These are phyloP conservation scores for Heracleum sosnowskyi DNA, from an alignment of 129 eudicot species.

Conservation along the genomic window DNA sequence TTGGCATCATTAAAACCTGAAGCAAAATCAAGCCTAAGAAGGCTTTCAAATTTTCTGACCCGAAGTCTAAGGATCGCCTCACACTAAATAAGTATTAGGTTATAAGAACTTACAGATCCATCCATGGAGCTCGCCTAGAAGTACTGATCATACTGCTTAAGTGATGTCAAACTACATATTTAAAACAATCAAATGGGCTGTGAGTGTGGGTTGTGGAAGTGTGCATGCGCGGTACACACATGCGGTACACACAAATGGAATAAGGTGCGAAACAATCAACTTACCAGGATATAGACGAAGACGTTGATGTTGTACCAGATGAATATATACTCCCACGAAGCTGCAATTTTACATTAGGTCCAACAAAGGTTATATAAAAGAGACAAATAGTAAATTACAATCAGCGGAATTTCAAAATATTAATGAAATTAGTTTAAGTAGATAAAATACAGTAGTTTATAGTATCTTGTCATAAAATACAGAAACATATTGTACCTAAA, in stretches of 20 bases:
- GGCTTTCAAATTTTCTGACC: no score
- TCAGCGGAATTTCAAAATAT: not conserved
- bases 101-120: constrained; percentile 61
- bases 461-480: not conserved
- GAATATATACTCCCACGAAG: constrained; percentile 28
- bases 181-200: constrained; percentile 14
- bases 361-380: not conserved
- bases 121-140: constrained; percentile 94
- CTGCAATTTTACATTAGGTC: constrained; percentile 45
- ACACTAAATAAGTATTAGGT: no score
- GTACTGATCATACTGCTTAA: constrained; percentile 59
- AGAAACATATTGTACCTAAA: not conserved
- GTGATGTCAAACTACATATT: constrained; percentile 59
- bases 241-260: not conserved
- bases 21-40: no score
- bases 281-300: constrained; percentile 81
- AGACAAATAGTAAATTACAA: no score
- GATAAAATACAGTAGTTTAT: not conserved
- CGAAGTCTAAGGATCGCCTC: no score
- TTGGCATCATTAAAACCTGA: no score
- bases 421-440: not conserved
- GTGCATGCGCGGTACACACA: no score
- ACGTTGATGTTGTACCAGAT: constrained; percentile 42
- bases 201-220: not conserved
- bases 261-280: constrained; percentile 14